Evolutionary conservation across 2,329 filamentous ascomycete genomes (phyloP), one percentile per base, ranked within the genome.

Genomic region (Aspergillus sp.): DNA sequence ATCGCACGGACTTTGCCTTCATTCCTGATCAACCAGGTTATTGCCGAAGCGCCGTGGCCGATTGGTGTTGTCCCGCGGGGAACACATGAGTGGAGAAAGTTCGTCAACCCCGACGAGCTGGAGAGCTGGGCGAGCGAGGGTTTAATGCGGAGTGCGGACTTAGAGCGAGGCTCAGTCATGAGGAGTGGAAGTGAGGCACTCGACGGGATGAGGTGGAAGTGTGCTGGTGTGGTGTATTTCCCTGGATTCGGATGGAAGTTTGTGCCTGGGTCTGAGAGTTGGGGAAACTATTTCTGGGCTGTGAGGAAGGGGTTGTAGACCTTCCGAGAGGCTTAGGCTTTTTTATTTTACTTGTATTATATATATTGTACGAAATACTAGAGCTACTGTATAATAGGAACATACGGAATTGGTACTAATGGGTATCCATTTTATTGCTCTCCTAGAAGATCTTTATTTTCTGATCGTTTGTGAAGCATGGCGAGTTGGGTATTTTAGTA

Each of bases 261-360:
- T 73, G 87, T 97, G 4, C 74, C 77, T 23, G 90, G 91, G 3
- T 90, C 91, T 67, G 93, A 98, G 78, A 86, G 85, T 69, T 86
- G 91, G 69, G 93, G 93, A 9, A 99, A 99, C 74, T 99, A 98
- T 77, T 98, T 99, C 75, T 96, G 97, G 73, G 95, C 85, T 8
- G 87, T 96, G 44, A 85, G 87, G 76, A 88, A 80, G 71, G 77
- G 76, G 25, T 27, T 69, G 47, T 41, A 51, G 21, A 31, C 27
- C 6, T 25, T 25, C 23, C 6, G 23, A 9, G 9, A 9, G 27
- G 27, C 35, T 37, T 37, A 2, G 12, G 7, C 12, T 37, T 37
- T 3, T 19, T 25, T 43, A 14, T 35, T 47, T 35, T 17, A 17
- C 15, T 31, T n/a, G 23, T 37, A 37, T 37, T 37, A 37, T 37